A percentile compares a stretch with the other conserved stretches of the same genome.
Evolutionary conservation across 1,284 basidiomycete species (phyloP).

Genomic region (Ustilago hordei): DNA sequence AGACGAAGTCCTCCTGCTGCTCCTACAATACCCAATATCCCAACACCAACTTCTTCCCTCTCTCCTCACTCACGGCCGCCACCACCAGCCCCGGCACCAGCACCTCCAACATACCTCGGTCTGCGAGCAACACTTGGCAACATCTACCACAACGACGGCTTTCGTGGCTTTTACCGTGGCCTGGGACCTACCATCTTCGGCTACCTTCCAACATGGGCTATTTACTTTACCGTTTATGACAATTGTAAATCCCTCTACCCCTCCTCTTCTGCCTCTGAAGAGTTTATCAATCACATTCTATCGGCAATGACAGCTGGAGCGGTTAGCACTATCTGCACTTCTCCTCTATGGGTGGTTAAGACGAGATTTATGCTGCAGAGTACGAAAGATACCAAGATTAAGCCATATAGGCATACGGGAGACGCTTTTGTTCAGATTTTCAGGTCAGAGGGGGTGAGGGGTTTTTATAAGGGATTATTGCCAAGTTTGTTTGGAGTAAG

Average conservation of each 20-base stretch:
- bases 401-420: conserved; percentile 60
- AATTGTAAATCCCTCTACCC: conserved; percentile 38
- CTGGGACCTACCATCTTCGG: conserved; percentile 67
- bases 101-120: conserved; percentile 27
- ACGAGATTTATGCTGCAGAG: conserved; percentile 65
- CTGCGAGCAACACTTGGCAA: conserved; percentile 35
- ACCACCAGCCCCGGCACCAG: background rate
- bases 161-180: conserved; percentile 67
- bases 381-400: conserved; percentile 17
- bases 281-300: conserved; percentile 64
- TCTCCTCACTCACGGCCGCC: background rate
- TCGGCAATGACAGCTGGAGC: conserved; percentile 66
- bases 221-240: conserved; percentile 69
- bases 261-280: conserved; percentile 23
- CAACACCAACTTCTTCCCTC: background rate
- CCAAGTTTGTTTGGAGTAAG: conserved; percentile 64
- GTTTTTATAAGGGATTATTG: conserved; percentile 66
- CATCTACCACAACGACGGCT: conserved; percentile 64
- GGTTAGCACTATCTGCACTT: conserved; percentile 63
- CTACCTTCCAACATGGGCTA: conserved; percentile 68
- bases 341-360: conserved; percentile 68
- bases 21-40: conserved; percentile 4
- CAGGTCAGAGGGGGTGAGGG: conserved; percentile 55
- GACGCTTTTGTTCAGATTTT: conserved; percentile 67
- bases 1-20: conserved; percentile 7